A percentile compares a stretch with the other conserved stretches of the same genome.
phyloP scores from a whole-genome alignment of 805 yeast species.

The Spathaspora arborariae region DNA sequence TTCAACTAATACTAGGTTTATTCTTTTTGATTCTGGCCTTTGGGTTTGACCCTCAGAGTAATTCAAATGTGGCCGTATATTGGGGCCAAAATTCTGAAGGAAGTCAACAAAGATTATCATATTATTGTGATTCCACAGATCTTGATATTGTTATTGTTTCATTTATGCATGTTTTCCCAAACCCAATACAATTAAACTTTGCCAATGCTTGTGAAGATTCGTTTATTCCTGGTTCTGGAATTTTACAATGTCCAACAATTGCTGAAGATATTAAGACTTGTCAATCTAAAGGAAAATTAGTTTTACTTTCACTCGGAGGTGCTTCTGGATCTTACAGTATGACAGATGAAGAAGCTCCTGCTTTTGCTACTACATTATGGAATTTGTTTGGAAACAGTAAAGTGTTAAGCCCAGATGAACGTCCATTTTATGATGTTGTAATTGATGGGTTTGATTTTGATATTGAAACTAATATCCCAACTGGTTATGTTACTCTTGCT shows the following conservation, averaged over 20 bases:
- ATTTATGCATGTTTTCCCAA: slow-evolving; percentile 62
- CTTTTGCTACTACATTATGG: slow-evolving; percentile 45
- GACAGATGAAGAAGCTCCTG: slow-evolving; percentile 47
- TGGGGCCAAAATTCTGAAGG: slow-evolving; percentile 29
- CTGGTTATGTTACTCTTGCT: slow-evolving; percentile 63
- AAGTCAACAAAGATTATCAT: slow-evolving; percentile 32
- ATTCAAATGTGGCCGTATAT: slow-evolving; percentile 24
- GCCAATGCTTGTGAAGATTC: slow-evolving; percentile 46
- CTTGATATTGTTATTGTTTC: slow-evolving; percentile 73
- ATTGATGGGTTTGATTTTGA: slow-evolving; percentile 85
- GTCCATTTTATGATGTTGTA: slow-evolving; percentile 69
- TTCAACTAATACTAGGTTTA: not conserved
- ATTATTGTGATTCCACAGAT: slow-evolving; percentile 63
- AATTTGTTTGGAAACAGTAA: slow-evolving; percentile 35
- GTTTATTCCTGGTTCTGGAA: slow-evolving; percentile 37
- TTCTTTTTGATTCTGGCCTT: slow-evolving; percentile 6
- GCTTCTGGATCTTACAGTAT: slow-evolving; percentile 41
- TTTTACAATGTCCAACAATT: slow-evolving; percentile 36
- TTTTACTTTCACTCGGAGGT: slow-evolving; percentile 69
- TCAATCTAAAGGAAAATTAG: slow-evolving; percentile 74
- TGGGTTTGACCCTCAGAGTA: slow-evolving; percentile 9
- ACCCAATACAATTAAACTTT: slow-evolving; percentile 30
- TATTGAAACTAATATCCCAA: slow-evolving; percentile 53
- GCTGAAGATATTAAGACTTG: slow-evolving; percentile 70
- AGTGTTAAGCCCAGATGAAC: slow-evolving; percentile 16